Evolutionary conservation across 1,284 basidiomycete genomes (phyloP), one percentile per base, ranked within the genome.

Genomic region (Heterobasidion irregulare): DNA sequence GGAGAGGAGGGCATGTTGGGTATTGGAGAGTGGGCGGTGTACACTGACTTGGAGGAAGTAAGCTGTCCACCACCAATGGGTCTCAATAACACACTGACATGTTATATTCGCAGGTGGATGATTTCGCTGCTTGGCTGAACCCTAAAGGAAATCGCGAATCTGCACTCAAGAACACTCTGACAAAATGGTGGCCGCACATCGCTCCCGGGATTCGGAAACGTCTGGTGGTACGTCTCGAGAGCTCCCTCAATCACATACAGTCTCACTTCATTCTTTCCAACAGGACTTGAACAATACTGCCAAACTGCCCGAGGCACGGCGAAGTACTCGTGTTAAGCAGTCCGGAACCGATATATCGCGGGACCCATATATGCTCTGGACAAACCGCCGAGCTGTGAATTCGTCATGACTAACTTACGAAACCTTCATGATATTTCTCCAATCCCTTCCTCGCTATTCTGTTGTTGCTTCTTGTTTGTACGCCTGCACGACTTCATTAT

Each of bases 61-160:
- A 59, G 71, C 66, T 66, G 61, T 26, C 26, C 32, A 50, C 10
- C 33, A 32, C 12, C 16, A 52, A 15, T 10, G 34, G 32, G 46
- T 26, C 47, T 36, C 15, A 53, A 44, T 35, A 15, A 19, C 13
- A 36, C 52, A 43, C 38, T 56, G 45, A 47, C 7, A 34, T 46
- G 48, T 36, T 54, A 6, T n/a, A 43, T 45, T 38, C 55, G 41
- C 65, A 95, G 90, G 70, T 97, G 56, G 86, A 92, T 48, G 82
- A 86, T 59, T 89, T 94, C 62, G 70, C 92, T 50, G 79, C 83
- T 2, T 98, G 95, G 95, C 76, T 99, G 18, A 95, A 98, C 65
- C 78, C 85, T 19, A 94, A 94, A 70, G 97, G 96, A 7, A 80
- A 86, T 52, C 84, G 95, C 50, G 96, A 98, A 69, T 72, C 87